Conservation (phyloP, 139 green algal species). For the Chlamydomonas sphaeroides region DNA sequence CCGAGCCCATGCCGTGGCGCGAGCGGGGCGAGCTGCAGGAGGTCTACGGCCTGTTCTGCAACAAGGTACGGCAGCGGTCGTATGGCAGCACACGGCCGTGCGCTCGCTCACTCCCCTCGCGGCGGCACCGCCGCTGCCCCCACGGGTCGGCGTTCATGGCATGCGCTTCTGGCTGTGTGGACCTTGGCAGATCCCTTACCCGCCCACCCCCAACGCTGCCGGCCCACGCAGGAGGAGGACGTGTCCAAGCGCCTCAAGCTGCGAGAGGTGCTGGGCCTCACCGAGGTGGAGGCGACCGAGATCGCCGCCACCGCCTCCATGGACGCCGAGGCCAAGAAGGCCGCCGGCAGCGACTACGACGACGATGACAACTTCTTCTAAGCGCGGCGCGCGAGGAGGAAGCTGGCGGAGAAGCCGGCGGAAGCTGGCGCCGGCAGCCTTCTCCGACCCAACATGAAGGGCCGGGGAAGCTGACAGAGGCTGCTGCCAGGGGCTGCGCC, state of each 20-base stretch:
- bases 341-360: not conserved
- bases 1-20: slow-evolving; percentile 69
- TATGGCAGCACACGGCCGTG: not conserved
- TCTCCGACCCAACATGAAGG: no score
- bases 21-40: slow-evolving; percentile 84
- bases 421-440: no score
- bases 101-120: no score
- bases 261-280: slow-evolving; percentile 67
- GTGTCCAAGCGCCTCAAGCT: slow-evolving; percentile 5
- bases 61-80: slow-evolving; percentile 37
- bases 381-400: not conserved
- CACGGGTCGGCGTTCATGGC: no score
- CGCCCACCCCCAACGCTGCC: no score
- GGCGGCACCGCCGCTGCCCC: no score
- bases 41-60: slow-evolving; percentile 78
- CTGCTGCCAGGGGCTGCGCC: no score
- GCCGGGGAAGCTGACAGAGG: no score
- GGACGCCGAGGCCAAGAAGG: slow-evolving; percentile 24
- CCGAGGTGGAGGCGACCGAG: slow-evolving; percentile 57
- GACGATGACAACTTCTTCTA: slow-evolving; percentile 30
- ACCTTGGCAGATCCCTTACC: no score
- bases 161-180: no score
- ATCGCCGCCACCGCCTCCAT: slow-evolving; percentile 9
- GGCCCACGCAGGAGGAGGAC: slow-evolving; percentile 6
- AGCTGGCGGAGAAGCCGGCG: no score